Evolutionary conservation across 1,284 basidiomycete genomes (phyloP).

Genomic region (Lentinus polychrous): DNA sequence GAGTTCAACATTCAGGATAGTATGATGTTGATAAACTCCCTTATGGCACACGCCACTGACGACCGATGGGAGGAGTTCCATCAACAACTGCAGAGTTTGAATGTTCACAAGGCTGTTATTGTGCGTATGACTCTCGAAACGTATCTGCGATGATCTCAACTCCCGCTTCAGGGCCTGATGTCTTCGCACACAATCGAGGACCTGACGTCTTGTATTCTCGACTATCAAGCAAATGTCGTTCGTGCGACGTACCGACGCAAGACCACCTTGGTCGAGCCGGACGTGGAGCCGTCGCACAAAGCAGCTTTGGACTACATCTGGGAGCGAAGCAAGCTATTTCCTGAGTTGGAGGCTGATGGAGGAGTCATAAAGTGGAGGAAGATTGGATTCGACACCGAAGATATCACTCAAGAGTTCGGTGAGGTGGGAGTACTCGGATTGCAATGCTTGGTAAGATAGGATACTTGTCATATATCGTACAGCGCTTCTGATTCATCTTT

Average conservation of each 20-base stretch:
- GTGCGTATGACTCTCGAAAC: slow-evolving; percentile 35
- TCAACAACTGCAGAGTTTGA: slow-evolving; percentile 69
- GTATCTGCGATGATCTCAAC: background rate
- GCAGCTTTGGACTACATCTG: slow-evolving; percentile 68
- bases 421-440: slow-evolving; percentile 83
- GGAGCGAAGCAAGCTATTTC: slow-evolving; percentile 51
- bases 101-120: slow-evolving; percentile 78
- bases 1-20: slow-evolving; percentile 29
- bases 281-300: slow-evolving; percentile 53
- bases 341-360: slow-evolving; percentile 43
- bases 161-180: slow-evolving; percentile 67
- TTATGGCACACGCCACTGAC: slow-evolving; percentile 74
- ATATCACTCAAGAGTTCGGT: slow-evolving; percentile 75
- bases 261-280: slow-evolving; percentile 68
- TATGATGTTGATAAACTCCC: slow-evolving; percentile 86
- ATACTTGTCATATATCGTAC: too few species aligned
- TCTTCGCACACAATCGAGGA: slow-evolving; percentile 83
- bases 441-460: slow-evolving; percentile 66
- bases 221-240: slow-evolving; percentile 88
- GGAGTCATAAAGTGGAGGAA: slow-evolving; percentile 66
- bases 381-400: slow-evolving; percentile 77
- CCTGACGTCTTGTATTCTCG: slow-evolving; percentile 78
- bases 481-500: slow-evolving; percentile 17
- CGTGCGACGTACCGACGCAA: slow-evolving; percentile 80
- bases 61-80: slow-evolving; percentile 75